phyloP scores from a whole-genome alignment of 768 basidiomycete species.

The Guyanaporus albipodus region DNA sequence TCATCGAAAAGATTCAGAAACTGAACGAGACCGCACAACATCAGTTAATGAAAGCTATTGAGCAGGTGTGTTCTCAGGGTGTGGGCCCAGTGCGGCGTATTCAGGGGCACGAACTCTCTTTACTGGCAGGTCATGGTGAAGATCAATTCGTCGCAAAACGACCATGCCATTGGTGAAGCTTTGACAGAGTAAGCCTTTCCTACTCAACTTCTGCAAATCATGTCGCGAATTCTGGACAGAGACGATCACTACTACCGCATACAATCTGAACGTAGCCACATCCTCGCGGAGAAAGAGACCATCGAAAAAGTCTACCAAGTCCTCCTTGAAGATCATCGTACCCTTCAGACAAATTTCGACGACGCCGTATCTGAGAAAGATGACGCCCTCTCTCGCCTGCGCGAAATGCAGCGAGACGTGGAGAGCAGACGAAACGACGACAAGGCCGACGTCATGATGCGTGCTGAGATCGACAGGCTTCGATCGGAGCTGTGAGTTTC shows the following conservation, averaged over 20 bases:
- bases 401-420: conserved; percentile 53
- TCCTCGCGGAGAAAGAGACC: conserved; percentile 81
- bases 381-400: conserved; percentile 61
- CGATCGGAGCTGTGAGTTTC: conserved; percentile 76
- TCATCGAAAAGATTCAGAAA: conserved; percentile 85
- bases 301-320: conserved; percentile 77
- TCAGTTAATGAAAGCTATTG: conserved; percentile 88
- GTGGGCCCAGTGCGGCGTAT: background rate
- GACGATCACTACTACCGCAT: conserved; percentile 88
- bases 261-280: conserved; percentile 73
- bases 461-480: conserved; percentile 78
- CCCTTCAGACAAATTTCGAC: conserved; percentile 71
- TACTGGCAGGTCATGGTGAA: conserved; percentile 67
- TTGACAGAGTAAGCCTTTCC: conserved; percentile 73
- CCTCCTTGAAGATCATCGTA: conserved; percentile 71
- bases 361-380: conserved; percentile 77
- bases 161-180: conserved; percentile 47
- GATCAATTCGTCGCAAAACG: conserved; percentile 50
- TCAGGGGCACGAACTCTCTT: conserved; percentile 1
- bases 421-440: conserved; percentile 62
- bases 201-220: conserved; percentile 4
- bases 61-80: conserved; percentile 58
- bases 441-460: conserved; percentile 72
- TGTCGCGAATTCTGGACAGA: conserved; percentile 36
- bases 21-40: conserved; percentile 83